Conservation (phyloP, 164 flowering plant species). For the Aristolochia fimbriata region DNA sequence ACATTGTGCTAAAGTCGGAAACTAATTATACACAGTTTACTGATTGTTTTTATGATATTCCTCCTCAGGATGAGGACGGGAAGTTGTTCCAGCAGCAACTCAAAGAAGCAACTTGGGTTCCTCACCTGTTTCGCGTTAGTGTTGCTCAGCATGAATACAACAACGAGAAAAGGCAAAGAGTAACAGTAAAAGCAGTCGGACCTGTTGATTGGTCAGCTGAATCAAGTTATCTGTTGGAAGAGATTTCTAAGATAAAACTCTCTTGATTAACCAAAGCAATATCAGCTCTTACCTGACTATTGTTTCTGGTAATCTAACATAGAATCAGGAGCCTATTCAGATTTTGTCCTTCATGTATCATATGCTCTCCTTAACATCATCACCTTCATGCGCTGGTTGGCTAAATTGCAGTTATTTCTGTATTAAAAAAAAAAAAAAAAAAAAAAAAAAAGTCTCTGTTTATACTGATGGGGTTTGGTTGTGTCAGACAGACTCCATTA, state of each 20-base stretch:
- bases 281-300: no score
- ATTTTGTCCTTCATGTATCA: no score
- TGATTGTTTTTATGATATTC: not conserved
- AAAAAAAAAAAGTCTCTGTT: no score
- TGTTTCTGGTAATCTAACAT: not conserved
- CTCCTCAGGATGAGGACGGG: conserved; percentile 8
- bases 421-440: no score
- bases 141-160: conserved; percentile 69
- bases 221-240: conserved; percentile 61
- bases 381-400: no score
- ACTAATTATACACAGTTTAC: no score
- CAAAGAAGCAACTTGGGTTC: conserved; percentile 70
- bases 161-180: conserved; percentile 53
- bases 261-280: not conserved
- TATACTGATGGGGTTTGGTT: no score
- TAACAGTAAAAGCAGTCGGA: conserved; percentile 15
- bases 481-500: no score
- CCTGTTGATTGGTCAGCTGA: conserved; percentile 67
- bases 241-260: conserved; percentile 48
- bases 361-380: no score
- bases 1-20: not conserved
- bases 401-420: no score
- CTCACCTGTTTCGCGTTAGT: conserved; percentile 62
- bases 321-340: no score
- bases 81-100: conserved; percentile 34